These are phyloP conservation scores for Thymus quinquecostatus DNA, from an alignment of 257 asterid genomes.

Conservation along the genomic window DNA sequence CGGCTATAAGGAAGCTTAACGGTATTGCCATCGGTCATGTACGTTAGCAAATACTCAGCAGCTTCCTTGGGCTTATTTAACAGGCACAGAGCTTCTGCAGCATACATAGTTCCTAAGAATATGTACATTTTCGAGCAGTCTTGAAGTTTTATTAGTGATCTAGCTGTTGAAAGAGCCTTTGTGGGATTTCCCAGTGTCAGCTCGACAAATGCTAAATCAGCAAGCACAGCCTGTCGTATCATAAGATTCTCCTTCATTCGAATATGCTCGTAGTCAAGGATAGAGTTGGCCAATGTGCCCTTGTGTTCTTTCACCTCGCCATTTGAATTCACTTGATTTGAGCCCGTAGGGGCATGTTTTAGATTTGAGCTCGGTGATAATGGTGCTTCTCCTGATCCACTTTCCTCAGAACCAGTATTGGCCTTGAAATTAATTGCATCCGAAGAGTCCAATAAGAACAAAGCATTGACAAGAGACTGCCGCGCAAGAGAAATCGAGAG, in stretches of 20 bases:
- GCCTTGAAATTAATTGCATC: conserved; percentile 39
- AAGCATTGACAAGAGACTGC: conserved; percentile 68
- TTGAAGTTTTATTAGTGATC: conserved; percentile 54
- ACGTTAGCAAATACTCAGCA: conserved; percentile 56
- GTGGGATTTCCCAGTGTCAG: conserved; percentile 71
- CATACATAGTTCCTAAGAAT: conserved; percentile 66
- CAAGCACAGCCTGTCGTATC: conserved; percentile 70
- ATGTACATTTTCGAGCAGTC: conserved; percentile 61
- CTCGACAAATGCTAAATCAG: conserved; percentile 77
- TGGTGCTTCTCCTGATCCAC: conserved; percentile 48
- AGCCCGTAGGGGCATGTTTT: conserved; percentile 37
- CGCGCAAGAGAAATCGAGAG: conserved; percentile 70
- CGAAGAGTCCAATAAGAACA: conserved; percentile 55
- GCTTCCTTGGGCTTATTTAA: conserved; percentile 77
- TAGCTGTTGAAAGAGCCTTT: conserved; percentile 62
- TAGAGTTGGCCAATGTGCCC: conserved; percentile 50
- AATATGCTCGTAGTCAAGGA: conserved; percentile 49
- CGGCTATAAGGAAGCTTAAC: conserved; percentile 60
- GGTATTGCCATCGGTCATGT: conserved; percentile 48
- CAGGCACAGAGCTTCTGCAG: conserved; percentile 81
- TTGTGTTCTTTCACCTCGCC: conserved; percentile 77
- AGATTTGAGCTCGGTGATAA: conserved; percentile 39
- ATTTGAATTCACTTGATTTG: conserved; percentile 52
- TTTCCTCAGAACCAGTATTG: conserved; percentile 44
- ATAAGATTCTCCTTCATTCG: conserved; percentile 60